These are phyloP conservation scores for Lentinula guzmanii DNA, from an alignment of 768 basidiomycete genomes.

Conservation along the genomic window DNA sequence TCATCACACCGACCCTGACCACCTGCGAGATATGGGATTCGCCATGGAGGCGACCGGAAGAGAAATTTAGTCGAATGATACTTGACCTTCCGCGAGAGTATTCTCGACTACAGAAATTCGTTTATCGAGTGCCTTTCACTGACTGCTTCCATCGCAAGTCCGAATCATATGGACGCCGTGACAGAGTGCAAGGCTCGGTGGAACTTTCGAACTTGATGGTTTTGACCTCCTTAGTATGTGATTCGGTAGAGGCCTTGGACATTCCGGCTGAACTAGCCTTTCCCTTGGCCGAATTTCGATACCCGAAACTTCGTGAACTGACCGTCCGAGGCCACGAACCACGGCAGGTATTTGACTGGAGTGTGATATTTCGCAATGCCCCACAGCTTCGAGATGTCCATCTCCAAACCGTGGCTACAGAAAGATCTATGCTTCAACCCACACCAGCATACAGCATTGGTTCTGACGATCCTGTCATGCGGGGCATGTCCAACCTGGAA, in stretches of 20 bases:
- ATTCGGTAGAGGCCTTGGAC: neutral
- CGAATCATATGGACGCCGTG: slow-evolving; percentile 2
- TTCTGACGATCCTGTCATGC: neutral
- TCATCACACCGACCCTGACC: neutral
- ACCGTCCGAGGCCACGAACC: slow-evolving; percentile 1
- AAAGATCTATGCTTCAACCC: neutral
- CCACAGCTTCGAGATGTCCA: neutral
- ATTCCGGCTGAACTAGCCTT: slow-evolving; percentile 4
- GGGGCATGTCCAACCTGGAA: neutral
- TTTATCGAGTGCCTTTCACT: slow-evolving; percentile 5
- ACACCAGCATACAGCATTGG: neutral
- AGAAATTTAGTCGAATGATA: neutral
- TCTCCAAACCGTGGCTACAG: neutral
- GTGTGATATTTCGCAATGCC: neutral
- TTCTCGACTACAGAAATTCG: neutral
- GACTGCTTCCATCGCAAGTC: slow-evolving; percentile 5
- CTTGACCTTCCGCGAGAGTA: neutral
- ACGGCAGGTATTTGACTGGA: neutral
- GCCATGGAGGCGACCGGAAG: slow-evolving; percentile 3
- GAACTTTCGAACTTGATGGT: neutral
- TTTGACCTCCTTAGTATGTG: neutral
- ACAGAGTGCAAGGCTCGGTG: slow-evolving; percentile 2
- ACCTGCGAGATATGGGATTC: slow-evolving; percentile 2
- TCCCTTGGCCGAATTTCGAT: neutral
- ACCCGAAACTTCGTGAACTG: neutral